Evolutionary conservation across 2,329 filamentous ascomycete species (phyloP).

Genomic region (Zopfia rhizophila): DNA sequence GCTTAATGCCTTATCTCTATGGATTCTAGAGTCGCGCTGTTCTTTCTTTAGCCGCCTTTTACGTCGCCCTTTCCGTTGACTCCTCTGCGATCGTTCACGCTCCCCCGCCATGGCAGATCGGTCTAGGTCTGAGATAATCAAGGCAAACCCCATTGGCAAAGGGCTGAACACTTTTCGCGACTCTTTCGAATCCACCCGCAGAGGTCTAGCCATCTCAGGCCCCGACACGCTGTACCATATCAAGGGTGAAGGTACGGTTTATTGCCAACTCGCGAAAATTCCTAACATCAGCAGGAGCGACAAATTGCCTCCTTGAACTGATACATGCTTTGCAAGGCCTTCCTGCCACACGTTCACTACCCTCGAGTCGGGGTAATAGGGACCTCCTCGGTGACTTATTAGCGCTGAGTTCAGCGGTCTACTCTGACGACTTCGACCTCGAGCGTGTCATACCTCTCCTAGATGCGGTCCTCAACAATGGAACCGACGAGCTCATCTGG

Average conservation of each 20-base stretch:
- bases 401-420: slow-evolving; percentile 14
- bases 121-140: slow-evolving; percentile 22
- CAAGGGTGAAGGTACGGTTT: slow-evolving; percentile 21
- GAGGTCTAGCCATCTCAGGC: slow-evolving; percentile 20
- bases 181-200: slow-evolving; percentile 19
- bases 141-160: slow-evolving; percentile 23
- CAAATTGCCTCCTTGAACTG: slow-evolving; percentile 19
- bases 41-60: slow-evolving; percentile 18
- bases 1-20: too few species aligned
- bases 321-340: slow-evolving; percentile 18
- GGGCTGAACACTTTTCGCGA: slow-evolving; percentile 19
- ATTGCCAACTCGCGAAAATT: slow-evolving; percentile 13
- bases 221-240: slow-evolving; percentile 19
- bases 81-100: slow-evolving; percentile 13
- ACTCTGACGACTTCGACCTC: slow-evolving; percentile 26
- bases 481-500: slow-evolving; percentile 49
- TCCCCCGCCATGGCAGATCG: slow-evolving; percentile 15
- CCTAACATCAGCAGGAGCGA: slow-evolving; percentile 18
- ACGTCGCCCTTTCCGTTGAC: slow-evolving; percentile 17
- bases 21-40: too few species aligned
- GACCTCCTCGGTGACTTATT: slow-evolving; percentile 14
- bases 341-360: slow-evolving; percentile 13
- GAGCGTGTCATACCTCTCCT: slow-evolving; percentile 49
- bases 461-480: slow-evolving; percentile 34
- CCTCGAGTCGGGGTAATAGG: slow-evolving; percentile 8